Conservation (phyloP, 768 basidiomycete species). For the Boletus reticulatus region DNA sequence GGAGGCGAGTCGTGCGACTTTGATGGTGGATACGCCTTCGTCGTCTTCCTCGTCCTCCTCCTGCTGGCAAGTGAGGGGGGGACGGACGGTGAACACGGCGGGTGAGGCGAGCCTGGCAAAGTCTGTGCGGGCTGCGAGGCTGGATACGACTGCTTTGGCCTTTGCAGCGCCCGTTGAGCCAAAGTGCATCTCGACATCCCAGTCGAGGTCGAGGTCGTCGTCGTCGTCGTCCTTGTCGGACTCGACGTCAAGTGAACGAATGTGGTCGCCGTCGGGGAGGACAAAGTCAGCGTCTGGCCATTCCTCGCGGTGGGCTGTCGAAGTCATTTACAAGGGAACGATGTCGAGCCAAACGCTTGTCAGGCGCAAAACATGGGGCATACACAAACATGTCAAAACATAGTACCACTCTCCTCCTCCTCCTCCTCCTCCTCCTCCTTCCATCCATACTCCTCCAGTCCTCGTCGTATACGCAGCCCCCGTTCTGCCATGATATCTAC, state of each 20-base stretch:
- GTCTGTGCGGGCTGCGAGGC: conserved; percentile 40
- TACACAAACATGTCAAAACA: conserved; percentile 24
- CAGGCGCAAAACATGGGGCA: too few relatives aligned
- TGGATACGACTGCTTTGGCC: conserved; percentile 37
- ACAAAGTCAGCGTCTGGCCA: conserved; percentile 90
- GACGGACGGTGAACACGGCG: conserved; percentile 55
- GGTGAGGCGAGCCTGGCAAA: conserved; percentile 30
- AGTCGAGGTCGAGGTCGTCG: conserved; percentile 42
- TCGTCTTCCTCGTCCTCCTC: conserved; percentile 68
- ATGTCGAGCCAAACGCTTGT: too few relatives aligned
- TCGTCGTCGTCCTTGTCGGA: conserved; percentile 65
- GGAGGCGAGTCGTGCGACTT: conserved; percentile 52
- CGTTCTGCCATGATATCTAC: conserved; percentile 78
- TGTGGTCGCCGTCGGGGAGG: conserved; percentile 68
- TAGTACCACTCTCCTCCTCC: conserved; percentile 47
- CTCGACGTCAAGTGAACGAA: conserved; percentile 56
- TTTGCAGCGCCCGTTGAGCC: conserved; percentile 55
- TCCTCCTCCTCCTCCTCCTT: conserved; percentile 28
- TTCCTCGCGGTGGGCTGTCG: conserved; percentile 64
- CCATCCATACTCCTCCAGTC: conserved; percentile 47
- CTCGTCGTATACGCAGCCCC: conserved; percentile 60
- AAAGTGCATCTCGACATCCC: conserved; percentile 78
- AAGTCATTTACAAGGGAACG: conserved; percentile 25
- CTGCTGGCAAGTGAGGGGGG: conserved; percentile 49
- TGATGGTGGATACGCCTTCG: conserved; percentile 83